phyloP scores from a whole-genome alignment of 495 filamentous ascomycete species.

The Lasiosphaeria ovina region DNA sequence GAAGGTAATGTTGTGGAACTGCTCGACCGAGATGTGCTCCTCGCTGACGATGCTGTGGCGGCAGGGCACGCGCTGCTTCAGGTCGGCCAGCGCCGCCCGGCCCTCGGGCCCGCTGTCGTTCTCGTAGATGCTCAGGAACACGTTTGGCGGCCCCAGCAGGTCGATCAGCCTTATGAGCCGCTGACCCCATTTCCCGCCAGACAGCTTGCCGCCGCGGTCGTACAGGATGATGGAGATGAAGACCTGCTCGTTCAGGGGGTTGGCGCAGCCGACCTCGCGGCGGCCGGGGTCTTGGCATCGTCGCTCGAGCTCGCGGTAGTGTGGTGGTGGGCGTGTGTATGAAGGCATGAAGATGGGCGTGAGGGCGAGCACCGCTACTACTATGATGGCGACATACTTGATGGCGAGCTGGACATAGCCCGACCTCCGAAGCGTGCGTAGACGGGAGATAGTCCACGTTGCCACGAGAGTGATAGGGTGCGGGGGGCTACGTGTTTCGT shows the following conservation, averaged over 20 bases:
- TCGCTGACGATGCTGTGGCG: constrained; percentile 51
- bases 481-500: too few species aligned
- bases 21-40: constrained; percentile 50
- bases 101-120: constrained; percentile 59
- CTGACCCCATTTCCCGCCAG: constrained; percentile 64
- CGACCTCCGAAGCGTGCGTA: constrained; percentile 1
- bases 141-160: constrained; percentile 53
- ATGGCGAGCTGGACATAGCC: background rate
- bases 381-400: background rate
- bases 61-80: constrained; percentile 45
- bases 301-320: constrained; percentile 42
- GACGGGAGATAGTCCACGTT: background rate
- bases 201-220: constrained; percentile 54
- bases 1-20: constrained; percentile 55
- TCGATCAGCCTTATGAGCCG: constrained; percentile 63
- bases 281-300: constrained; percentile 23
- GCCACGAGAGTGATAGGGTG: too few species aligned
- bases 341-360: constrained; percentile 58
- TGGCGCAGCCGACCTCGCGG: constrained; percentile 53
- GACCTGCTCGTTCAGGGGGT: constrained; percentile 62
- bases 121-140: constrained; percentile 65
- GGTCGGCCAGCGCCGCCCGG: constrained; percentile 38
- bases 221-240: constrained; percentile 77
- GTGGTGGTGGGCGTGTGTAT: constrained; percentile 49
- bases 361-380: constrained; percentile 33